Evolutionary conservation across 257 asterid species (phyloP), one percentile per base, ranked within the genome.

Genomic region (Penstemon newberryi): DNA sequence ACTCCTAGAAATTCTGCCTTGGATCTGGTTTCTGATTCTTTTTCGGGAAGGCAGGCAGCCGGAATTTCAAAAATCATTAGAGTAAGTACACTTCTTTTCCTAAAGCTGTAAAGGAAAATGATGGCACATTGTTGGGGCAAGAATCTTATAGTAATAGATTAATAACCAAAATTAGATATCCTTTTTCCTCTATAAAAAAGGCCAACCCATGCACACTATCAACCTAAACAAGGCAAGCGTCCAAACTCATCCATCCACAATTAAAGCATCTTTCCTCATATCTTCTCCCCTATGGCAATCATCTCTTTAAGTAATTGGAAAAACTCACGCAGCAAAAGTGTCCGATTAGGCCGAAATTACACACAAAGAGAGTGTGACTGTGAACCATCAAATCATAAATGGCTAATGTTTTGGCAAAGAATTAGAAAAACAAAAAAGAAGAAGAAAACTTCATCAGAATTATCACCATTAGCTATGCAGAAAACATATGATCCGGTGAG

Each of bases 331-430:
- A 80, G 88, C 77, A 82, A 70, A 63, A 85, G 92, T 64, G 81
- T 83, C 11, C 79, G 77, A 38, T 66, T 84, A 12, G 87, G 90
- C 57, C 72, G 74, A 60, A 75, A 52, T 5, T 45, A 69, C 61
- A 5, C 40, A 2, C 73, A 73, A 13, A 37, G 65, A 54, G 85
- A 73, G 47, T 19, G 40, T 5, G 76, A 71, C 33, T 25, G 33
- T 25, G 33, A 25, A 25, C 33, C 33, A 25, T 72, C 77, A 2
- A 74, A 37, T 50, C 83, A 43, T 41, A 80, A 74, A 69, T 87
- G 90, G 92, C 51, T 73, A 6, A 73, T 58, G 64, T 80, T 89
- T 39, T 87, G 90, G 95, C 74, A 81, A 53, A 85, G 70, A 57
- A 65, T 85, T 45, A 80, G 46, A 18, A 67, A 78, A 67, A 65